Evolutionary conservation across 2,329 filamentous ascomycete species (phyloP).

Genomic region (Ceratocystis cubensis): DNA sequence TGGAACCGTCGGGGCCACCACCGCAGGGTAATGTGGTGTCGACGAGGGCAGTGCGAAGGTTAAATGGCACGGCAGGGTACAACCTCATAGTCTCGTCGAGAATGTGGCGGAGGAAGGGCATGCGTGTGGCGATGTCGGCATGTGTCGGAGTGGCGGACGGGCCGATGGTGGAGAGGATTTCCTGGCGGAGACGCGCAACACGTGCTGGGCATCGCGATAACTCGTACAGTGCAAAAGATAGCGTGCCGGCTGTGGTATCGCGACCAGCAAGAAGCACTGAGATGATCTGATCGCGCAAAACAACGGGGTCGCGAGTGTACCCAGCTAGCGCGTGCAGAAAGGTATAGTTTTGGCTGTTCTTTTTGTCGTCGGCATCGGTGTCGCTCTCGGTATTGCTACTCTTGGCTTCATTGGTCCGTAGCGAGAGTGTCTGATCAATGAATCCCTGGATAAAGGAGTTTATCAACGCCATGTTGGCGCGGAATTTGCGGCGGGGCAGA

Average conservation of each 20-base stretch:
- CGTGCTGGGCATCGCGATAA: constrained; percentile 57
- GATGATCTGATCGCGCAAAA: constrained; percentile 74
- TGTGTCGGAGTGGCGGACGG: constrained; percentile 52
- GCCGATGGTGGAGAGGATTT: constrained; percentile 59
- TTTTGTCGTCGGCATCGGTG: neutral
- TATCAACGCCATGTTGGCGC: constrained; percentile 51
- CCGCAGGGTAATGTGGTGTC: constrained; percentile 66
- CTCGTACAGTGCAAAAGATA: constrained; percentile 76
- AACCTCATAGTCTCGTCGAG: constrained; percentile 68
- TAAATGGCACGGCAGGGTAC: constrained; percentile 69
- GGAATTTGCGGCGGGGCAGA: constrained; percentile 54
- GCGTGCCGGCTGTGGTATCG: constrained; percentile 72
- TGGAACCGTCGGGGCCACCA: constrained; percentile 49
- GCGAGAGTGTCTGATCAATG: constrained; percentile 58
- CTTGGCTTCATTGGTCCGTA: constrained; percentile 49
- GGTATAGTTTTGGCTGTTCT: constrained; percentile 47
- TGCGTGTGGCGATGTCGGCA: constrained; percentile 56
- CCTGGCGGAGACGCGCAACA: constrained; percentile 54
- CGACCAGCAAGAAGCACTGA: constrained; percentile 72
- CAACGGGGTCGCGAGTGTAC: constrained; percentile 58
- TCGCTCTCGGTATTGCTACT: neutral
- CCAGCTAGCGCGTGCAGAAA: constrained; percentile 76
- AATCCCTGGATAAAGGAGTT: constrained; percentile 66
- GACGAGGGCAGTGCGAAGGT: constrained; percentile 56
- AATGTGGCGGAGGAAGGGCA: constrained; percentile 66